Evolutionary conservation across 1,284 basidiomycete genomes (phyloP), one percentile per base, ranked within the genome.

Genomic region (Trichosporon coremiiforme): DNA sequence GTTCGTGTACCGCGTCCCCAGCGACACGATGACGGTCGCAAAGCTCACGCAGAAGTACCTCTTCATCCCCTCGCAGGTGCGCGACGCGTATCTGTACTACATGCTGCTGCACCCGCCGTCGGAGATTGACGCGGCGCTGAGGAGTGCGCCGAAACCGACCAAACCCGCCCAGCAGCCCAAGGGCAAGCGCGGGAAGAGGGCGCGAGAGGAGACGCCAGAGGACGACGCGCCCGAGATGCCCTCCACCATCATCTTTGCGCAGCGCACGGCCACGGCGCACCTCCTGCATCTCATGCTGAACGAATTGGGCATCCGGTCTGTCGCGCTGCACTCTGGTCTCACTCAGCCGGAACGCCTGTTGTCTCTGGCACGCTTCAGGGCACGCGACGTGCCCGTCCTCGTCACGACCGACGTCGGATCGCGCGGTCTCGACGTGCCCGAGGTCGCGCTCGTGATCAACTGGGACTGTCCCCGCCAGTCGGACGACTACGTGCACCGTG

Each of bases 361-460:
- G 1, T 94, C 93, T 5, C 85, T 99, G 17, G 89, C 90, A 4
- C 84, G 92, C n/a, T 99, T 99, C 85, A 89, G 94, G 68, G 89
- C 93, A 0, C 90, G 88, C 36, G 89, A 95, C 67, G 90, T 98
- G 41, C 94, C 95, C 2, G 91, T 99, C 60, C 86, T 99, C 35
- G 88, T 99, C 66, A 94, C 92, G 29, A 98, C 96, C 2, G 96
- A 98, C 81, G 94, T 99, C 31, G 96, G 94, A 8, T 92, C 92
- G 45, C 89, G 95, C 79, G 95, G 95, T 65, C 85, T 98, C 73
- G 95, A 98, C 84, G 96, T 98, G 70, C 93, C 93, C 72, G 93
- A 96, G 76, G 95, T 98, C 20, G 93, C 93, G 22, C 89, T 97
- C 85, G 94, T 98, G 45, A 87, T 97, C 72, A 99, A 99, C 77